Base-by-base conservation (phyloP, 23 red algal genomes). In the Gracilaria vermiculophylla region DNA sequence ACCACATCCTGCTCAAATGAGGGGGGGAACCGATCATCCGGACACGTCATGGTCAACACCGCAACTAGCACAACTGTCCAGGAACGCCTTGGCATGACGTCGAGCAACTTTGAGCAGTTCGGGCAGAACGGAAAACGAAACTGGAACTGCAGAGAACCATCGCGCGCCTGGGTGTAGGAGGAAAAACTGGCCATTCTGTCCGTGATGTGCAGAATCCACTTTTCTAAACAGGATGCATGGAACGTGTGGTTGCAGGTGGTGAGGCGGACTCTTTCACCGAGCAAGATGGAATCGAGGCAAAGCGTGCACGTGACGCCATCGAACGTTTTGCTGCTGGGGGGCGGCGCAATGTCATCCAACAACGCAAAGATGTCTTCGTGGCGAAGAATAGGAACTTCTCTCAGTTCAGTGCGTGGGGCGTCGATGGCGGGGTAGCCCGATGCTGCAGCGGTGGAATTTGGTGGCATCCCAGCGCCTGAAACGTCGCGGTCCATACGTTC, bases 241-340 rank as follows among this genome's bases (percentile, higher is more conserved):
- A 79, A 79, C 3, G 42, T 8, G 20, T 79, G 76, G 15, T 60
- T 54, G 34, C 76, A 79, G 3, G 76, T 47, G 35, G 76, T 79
- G 16, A 50, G 27, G 12, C 76, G 76, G 1, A 20, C 49, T 43
- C 31, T 39, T 28, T 54, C 34, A 55, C 39, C 34, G 1, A 41
- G 24, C 12, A 39, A 0, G 19, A 79, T 35, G 17, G 53, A 11
- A 0, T 79, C 76, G 27, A 79, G n/a, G 17, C 76, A 79, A 79
- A 79, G 57, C 45, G 76, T 57, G 49, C 76, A 79, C n/a, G 44
- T 73, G 36, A 3, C 37, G n/a, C n/a, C 39, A 12, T 8, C 19
- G 13, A 40, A 48, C 10, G 55, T 2, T 8, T 41, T 39, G 36
- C 7, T 15, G 14, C 37, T 51, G 50, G n/a, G 23, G 9, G 2